Evolutionary conservation across 805 yeast genomes (phyloP), one percentile per base, ranked within the genome.

Genomic region (Teunomyces gatunensis): DNA sequence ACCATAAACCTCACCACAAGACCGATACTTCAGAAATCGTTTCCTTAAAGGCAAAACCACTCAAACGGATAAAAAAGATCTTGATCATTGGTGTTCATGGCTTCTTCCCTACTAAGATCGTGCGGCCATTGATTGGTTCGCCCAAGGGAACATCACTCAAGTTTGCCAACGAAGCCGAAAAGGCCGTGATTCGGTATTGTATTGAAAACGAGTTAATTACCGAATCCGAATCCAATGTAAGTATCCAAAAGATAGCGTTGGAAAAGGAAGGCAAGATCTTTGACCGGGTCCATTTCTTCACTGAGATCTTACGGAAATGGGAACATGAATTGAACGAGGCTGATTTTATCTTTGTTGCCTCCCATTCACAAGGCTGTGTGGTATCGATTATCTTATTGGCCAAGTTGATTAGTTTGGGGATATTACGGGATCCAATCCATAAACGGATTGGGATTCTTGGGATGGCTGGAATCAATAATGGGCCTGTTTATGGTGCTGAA

Each of bases 321-420:
- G 63, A 71, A 35, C 67, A 73, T n/a, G 77, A 75, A 29, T 67
- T 87, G 13, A 68, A 72, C 40, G 71, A 68, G 12, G 92, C 97
- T 0, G 98, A 92, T 64, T 85, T 86, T 52, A 80, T 92, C n/a
- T 89, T 85, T 60, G 79, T 92, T 52, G 97, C 97, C 1, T 84
- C 96, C 0, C 99, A 92, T 66, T 91, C 97, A 0, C 99, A 92
- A 65, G 99, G 99, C 0, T 84, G 92, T 41, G 97, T 96, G 0
- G 98, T 94, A 0, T 80, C 96, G 0, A 82, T 89, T 0, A 83
- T 89, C 28, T 64, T 92, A 25, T 67, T 90, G n/a, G 85, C 96
- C 0, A 77, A 78, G 54, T 73, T 92, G 36, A 77, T 92, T 10
- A 85, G 81, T 63, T 64, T 54, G 65, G 94, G 62, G 20, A 71